phyloP scores from a whole-genome alignment of 2,329 filamentous ascomycete species.

The Laburnicola sp. region DNA sequence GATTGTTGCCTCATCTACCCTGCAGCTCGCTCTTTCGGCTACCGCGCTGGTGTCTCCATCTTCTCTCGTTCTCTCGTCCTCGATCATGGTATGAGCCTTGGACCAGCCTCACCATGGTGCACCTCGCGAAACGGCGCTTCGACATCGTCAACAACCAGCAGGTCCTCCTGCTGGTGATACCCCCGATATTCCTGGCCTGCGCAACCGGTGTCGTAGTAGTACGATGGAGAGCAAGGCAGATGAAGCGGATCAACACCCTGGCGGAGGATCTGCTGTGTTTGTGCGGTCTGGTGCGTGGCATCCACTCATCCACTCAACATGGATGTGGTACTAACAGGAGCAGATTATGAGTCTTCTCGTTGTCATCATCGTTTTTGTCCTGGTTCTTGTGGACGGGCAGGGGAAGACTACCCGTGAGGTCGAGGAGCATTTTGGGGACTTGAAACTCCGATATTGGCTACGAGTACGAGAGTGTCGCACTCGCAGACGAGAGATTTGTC shows the following conservation, averaged over 20 bases:
- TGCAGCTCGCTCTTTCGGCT: slow-evolving; percentile 5
- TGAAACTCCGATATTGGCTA: slow-evolving; percentile 16
- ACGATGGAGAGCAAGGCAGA: slow-evolving; percentile 25
- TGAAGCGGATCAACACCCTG: slow-evolving; percentile 23
- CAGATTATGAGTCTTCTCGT: slow-evolving; percentile 24
- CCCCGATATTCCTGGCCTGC: slow-evolving; percentile 19
- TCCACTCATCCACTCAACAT: neutral
- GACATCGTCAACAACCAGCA: slow-evolving; percentile 24
- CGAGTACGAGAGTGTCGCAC: slow-evolving; percentile 7
- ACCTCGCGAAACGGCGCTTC: slow-evolving; percentile 15
- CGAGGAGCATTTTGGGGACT: slow-evolving; percentile 14
- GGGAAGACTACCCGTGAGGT: slow-evolving; percentile 19
- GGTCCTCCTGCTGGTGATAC: slow-evolving; percentile 20
- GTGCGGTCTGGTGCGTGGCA: slow-evolving; percentile 19
- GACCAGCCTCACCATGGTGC: slow-evolving; percentile 13
- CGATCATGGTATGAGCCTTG: slow-evolving; percentile 4
- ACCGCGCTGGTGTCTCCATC: neutral
- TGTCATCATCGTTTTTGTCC: slow-evolving; percentile 20
- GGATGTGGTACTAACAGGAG: slow-evolving; percentile 3
- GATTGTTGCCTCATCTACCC: slow-evolving; percentile 2
- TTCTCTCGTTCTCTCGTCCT: neutral
- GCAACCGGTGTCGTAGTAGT: slow-evolving; percentile 18
- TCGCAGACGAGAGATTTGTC: neutral
- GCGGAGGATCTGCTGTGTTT: slow-evolving; percentile 22
- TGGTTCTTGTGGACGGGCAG: slow-evolving; percentile 24